These are phyloP conservation scores for Cryptococcus sp. DNA, from an alignment of 1,284 basidiomycete genomes.

Conservation along the genomic window DNA sequence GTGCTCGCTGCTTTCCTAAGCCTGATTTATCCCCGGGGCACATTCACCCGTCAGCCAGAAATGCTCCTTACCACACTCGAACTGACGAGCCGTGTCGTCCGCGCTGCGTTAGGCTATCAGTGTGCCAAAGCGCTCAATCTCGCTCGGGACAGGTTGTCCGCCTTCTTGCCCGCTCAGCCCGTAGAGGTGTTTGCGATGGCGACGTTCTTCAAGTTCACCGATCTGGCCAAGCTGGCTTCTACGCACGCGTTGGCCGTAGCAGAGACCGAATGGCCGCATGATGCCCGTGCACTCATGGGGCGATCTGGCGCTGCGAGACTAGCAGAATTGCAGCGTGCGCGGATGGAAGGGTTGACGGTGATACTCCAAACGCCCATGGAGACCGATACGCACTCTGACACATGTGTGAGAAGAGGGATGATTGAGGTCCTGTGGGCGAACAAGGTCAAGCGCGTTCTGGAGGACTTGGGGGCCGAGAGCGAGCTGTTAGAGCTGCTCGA, in stretches of 20 bases:
- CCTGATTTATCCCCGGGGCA: constrained; percentile 38
- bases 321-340: constrained; percentile 14
- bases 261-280: constrained; percentile 22
- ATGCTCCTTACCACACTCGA: constrained; percentile 22
- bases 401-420: constrained; percentile 15
- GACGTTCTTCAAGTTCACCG: constrained; percentile 40
- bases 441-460: constrained; percentile 8
- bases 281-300: constrained; percentile 32
- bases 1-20: constrained; percentile 39
- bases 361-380: constrained; percentile 26
- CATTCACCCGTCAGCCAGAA: constrained; percentile 18
- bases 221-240: constrained; percentile 33
- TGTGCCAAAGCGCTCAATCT: constrained; percentile 29
- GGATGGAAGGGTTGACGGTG: constrained; percentile 22
- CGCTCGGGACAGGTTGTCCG: constrained; percentile 24
- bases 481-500: constrained; percentile 34
- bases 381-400: constrained; percentile 21
- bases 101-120: constrained; percentile 45
- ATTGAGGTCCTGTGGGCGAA: constrained; percentile 24
- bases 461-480: constrained; percentile 14
- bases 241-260: constrained; percentile 18
- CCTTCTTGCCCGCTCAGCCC: constrained; percentile 20
- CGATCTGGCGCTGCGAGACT: constrained; percentile 16
- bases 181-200: constrained; percentile 38
- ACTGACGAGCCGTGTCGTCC: constrained; percentile 32